These are phyloP conservation scores for Paramecium caudatum DNA, from an alignment of 73 alveolate genomes.

Conservation along the genomic window DNA sequence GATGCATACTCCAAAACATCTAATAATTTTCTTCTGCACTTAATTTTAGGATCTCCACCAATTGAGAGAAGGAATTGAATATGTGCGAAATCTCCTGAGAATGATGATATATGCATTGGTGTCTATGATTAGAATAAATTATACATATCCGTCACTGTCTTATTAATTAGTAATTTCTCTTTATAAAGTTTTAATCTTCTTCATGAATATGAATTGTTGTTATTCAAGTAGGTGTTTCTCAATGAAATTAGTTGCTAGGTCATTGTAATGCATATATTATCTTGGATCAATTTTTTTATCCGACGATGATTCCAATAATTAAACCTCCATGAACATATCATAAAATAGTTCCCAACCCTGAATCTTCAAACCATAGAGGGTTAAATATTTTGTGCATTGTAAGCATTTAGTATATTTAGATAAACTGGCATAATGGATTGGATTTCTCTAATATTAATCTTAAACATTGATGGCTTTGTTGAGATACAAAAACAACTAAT, in stretches of 20 bases:
- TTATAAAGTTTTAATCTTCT: slow-evolving; percentile 69
- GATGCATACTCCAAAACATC: slow-evolving; percentile 75
- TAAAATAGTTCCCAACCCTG: slow-evolving; percentile 81
- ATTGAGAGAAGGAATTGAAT: slow-evolving; percentile 76
- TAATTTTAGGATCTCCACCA: slow-evolving; percentile 84
- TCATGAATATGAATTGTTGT: slow-evolving; percentile 6
- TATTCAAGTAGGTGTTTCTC: slow-evolving; percentile 70
- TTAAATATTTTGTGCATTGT: slow-evolving; percentile 79
- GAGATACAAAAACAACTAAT: slow-evolving; percentile 58
- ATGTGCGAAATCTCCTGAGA: slow-evolving; percentile 85
- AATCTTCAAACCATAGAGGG: slow-evolving; percentile 63
- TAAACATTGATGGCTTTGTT: slow-evolving; percentile 72
- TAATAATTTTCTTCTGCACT: slow-evolving; percentile 54
- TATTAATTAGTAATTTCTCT: slow-evolving; percentile 79
- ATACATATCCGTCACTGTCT: slow-evolving; percentile 80
- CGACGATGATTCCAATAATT: slow-evolving; percentile 79
- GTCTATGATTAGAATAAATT: slow-evolving; percentile 69
- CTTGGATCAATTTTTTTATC: slow-evolving; percentile 87
- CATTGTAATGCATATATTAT: slow-evolving; percentile 75
- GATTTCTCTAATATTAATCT: slow-evolving; percentile 80
- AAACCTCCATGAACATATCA: slow-evolving; percentile 79
- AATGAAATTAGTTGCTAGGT: slow-evolving; percentile 10
- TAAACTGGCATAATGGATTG: slow-evolving; percentile 87
- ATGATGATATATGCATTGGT: slow-evolving; percentile 87
- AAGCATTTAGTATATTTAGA: slow-evolving; percentile 83